Evolutionary conservation across 805 yeast species (phyloP), one percentile per base, ranked within the genome.

Genomic region (Yarrowia hollandica): DNA sequence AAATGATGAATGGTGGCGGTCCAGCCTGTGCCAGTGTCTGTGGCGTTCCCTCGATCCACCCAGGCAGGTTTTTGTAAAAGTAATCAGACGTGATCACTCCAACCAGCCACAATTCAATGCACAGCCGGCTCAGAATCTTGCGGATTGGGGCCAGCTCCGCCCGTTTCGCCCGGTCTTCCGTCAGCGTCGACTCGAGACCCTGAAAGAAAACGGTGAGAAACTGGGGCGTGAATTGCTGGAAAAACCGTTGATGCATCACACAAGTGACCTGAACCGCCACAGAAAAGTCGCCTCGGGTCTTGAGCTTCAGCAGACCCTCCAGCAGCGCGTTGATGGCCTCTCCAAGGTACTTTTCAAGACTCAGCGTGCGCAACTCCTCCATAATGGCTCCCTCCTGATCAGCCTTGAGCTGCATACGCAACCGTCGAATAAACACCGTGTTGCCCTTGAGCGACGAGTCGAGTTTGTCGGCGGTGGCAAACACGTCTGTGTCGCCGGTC

Each of bases 401-500:
- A 35, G 77, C 77, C 34, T 74, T 79, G 21, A 90, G 70, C 1
- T 84, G 75, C 2, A 79, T 75, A 63, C 84, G 79, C 55, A 90
- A 68, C 65, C 85, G 86, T 68, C 84, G 86, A 54, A 90, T 83
- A 66, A 88, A 87, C 0, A 90, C 86, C 3, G 89, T 70, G 50
- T 91, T 88, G 69, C 85, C 88, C 75, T 90, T 90, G 64, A 90
- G 74, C 60, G 91, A 85, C 0, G 95, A 75, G 68, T 90, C 96
- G 30, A 56, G 62, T 15, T 48, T 60, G 22, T 34, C 62, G 9
- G 48, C 62, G 15, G 35, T 38, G 14, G 48, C 62, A 28, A 37
- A 68, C 42, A 37, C 64, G 66, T 37, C 65, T 62, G 21, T 33
- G 23, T 52, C 44, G 44, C 44, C 58, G 19, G 33, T 35, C 58